phyloP scores from a whole-genome alignment of 208 protist species.

The Novymonas esmeraldas region DNA sequence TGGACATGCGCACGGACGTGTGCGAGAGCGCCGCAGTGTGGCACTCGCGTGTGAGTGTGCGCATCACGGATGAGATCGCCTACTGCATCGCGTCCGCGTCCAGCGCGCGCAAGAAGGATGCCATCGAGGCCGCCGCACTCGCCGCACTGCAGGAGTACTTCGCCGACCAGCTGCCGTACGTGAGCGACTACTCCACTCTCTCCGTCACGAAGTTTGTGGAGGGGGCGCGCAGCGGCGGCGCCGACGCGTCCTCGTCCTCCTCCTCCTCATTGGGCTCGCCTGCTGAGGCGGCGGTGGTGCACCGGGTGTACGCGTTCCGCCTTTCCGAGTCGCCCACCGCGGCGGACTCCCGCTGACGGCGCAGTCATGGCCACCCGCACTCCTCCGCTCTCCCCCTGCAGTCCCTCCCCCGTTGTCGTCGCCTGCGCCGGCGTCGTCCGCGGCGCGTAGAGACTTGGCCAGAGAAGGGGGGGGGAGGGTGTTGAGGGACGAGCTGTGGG shows the following conservation, averaged over 20 bases:
- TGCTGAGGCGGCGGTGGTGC: background rate
- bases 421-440: too few relatives aligned
- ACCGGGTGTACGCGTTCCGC: slow-evolving; percentile 2
- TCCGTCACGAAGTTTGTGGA: background rate
- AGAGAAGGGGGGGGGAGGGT: too few relatives aligned
- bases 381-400: too few relatives aligned
- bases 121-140: slow-evolving; percentile 41
- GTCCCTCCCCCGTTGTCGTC: too few relatives aligned
- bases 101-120: slow-evolving; percentile 49
- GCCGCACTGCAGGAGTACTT: slow-evolving; percentile 29
- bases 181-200: background rate
- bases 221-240: background rate
- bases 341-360: background rate
- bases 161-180: background rate
- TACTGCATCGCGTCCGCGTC: slow-evolving; percentile 41
- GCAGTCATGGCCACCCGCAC: background rate
- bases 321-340: background rate
- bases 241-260: too few relatives aligned
- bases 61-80: slow-evolving; percentile 33
- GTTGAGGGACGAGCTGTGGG: too few relatives aligned
- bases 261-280: too few relatives aligned
- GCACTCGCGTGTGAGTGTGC: slow-evolving; percentile 61
- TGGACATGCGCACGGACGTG: slow-evolving; percentile 9
- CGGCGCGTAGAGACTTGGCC: too few relatives aligned
- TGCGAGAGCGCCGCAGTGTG: slow-evolving; percentile 32